Percentiles rank a stretch among this genome's conserved stretches.
Evolutionary conservation across 2,329 filamentous ascomycete species (phyloP).

Genomic region (Fusarium heterosporum): DNA sequence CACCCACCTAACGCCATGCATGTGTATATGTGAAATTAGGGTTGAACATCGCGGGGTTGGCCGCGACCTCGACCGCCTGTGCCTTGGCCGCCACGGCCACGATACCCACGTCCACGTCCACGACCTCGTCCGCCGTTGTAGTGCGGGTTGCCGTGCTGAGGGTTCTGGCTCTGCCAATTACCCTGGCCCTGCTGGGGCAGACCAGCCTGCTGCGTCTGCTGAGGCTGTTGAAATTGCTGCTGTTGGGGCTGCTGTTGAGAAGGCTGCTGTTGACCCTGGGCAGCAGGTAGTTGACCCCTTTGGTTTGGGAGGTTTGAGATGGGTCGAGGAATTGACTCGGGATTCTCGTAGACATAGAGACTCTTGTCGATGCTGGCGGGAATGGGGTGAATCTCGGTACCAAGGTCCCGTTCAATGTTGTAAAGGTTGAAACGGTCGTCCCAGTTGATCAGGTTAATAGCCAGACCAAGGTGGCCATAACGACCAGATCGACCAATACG

Average conservation of each 20-base stretch:
- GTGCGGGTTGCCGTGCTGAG: constrained; percentile 53
- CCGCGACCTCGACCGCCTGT: constrained; percentile 53
- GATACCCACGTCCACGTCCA: constrained; percentile 54
- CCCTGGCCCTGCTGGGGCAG: constrained; percentile 51
- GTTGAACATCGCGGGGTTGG: constrained; percentile 52
- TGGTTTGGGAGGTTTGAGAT: constrained; percentile 61
- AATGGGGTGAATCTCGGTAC: constrained; percentile 98
- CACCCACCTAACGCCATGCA: constrained; percentile 46
- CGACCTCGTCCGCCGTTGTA: constrained; percentile 54
- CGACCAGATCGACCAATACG: constrained; percentile 97
- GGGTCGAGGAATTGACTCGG: constrained; percentile 92
- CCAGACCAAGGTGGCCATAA: constrained; percentile 95
- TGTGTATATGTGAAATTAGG: constrained; percentile 49
- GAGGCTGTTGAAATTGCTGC: constrained; percentile 46
- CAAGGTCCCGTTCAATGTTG: constrained; percentile 96
- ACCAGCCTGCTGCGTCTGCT: constrained; percentile 49
- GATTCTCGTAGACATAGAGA: constrained; percentile 97
- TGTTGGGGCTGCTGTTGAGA: constrained; percentile 49
- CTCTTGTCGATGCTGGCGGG: constrained; percentile 95
- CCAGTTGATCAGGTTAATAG: constrained; percentile 99
- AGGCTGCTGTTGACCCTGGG: constrained; percentile 48
- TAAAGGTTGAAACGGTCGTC: constrained; percentile 99
- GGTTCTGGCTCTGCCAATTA: constrained; percentile 56
- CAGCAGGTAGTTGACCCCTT: constrained; percentile 45
- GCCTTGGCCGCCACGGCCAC: constrained; percentile 54